phyloP scores from a whole-genome alignment of 768 basidiomycete species.

The Lyophyllum atratum region DNA sequence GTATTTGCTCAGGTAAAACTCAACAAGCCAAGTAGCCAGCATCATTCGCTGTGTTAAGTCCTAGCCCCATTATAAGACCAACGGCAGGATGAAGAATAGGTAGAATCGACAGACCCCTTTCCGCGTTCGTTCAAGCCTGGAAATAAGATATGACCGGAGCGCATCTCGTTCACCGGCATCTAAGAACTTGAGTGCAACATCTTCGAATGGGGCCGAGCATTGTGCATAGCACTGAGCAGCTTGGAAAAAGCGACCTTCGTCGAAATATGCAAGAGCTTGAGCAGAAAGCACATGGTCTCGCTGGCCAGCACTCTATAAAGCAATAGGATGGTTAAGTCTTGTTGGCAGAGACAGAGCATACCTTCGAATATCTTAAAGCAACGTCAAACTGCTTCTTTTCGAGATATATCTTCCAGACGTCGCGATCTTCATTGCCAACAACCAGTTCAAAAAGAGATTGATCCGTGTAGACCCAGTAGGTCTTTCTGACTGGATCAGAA shows the following conservation, averaged over 20 bases:
- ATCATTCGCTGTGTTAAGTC: slow-evolving; percentile 95
- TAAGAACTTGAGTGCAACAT: slow-evolving; percentile 86
- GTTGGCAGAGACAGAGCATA: slow-evolving; percentile 27
- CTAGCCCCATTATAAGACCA: slow-evolving; percentile 39
- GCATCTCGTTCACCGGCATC: slow-evolving; percentile 91
- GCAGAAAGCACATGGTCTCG: slow-evolving; percentile 81
- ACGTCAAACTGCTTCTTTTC: slow-evolving; percentile 75
- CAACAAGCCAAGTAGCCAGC: slow-evolving; percentile 97
- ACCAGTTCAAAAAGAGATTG: slow-evolving; percentile 87
- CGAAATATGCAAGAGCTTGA: slow-evolving; percentile 81
- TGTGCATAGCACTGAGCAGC: slow-evolving; percentile 93
- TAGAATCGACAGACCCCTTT: slow-evolving; percentile 62
- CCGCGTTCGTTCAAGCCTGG: slow-evolving; percentile 80
- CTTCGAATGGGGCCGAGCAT: slow-evolving; percentile 86
- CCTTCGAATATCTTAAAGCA: slow-evolving; percentile 83
- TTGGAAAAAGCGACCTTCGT: slow-evolving; percentile 80
- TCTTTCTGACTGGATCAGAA: slow-evolving; percentile 84
- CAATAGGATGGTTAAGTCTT: background rate
- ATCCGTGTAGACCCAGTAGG: slow-evolving; percentile 94
- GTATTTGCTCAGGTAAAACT: slow-evolving; percentile 95
- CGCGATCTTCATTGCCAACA: slow-evolving; percentile 84
- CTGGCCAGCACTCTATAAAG: slow-evolving; percentile 78
- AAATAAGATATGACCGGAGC: slow-evolving; percentile 85
- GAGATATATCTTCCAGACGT: slow-evolving; percentile 93
- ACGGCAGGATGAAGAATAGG: background rate